A percentile compares a stretch with the other conserved stretches of the same genome.
These are phyloP conservation scores for Fistulina hepatica DNA, from an alignment of 1,284 basidiomycete species.

Conservation along the genomic window DNA sequence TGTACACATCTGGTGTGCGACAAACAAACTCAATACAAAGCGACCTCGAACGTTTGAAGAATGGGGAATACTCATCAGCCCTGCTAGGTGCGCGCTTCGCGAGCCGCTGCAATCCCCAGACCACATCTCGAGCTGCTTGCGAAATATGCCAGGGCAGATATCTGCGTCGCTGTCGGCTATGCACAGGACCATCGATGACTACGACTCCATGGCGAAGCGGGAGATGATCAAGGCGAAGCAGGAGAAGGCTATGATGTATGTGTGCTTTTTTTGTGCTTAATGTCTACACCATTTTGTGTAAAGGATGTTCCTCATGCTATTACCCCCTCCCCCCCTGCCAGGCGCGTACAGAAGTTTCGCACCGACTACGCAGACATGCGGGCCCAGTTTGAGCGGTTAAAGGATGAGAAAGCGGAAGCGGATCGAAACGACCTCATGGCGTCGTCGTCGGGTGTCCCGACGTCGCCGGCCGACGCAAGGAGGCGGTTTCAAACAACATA, in stretches of 20 bases:
- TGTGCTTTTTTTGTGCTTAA: too few species aligned
- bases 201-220: constrained; percentile 88
- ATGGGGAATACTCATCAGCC: constrained; percentile 71
- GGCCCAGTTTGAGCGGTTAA: constrained; percentile 58
- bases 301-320: neutral
- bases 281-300: too few species aligned
- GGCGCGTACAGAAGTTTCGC: constrained; percentile 77
- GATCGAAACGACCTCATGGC: constrained; percentile 29
- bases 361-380: constrained; percentile 64
- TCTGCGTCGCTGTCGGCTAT: constrained; percentile 88
- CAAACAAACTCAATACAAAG: constrained; percentile 83
- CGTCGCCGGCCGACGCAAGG: constrained; percentile 40
- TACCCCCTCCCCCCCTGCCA: constrained; percentile 20
- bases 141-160: constrained; percentile 77
- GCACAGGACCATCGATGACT: constrained; percentile 88
- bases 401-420: constrained; percentile 39
- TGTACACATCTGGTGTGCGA: constrained; percentile 87
- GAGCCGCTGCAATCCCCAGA: too few species aligned
- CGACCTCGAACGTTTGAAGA: constrained; percentile 72
- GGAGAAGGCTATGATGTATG: constrained; percentile 87
- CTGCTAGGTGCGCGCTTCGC: constrained; percentile 67
- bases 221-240: constrained; percentile 91
- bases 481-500: constrained; percentile 45
- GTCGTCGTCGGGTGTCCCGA: constrained; percentile 48
- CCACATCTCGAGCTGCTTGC: too few species aligned